A percentile compares a stretch with the other conserved stretches of the same genome.
Evolutionary conservation across 345 rosid genomes (phyloP).

Genomic region (Moricandia moricandioides): DNA sequence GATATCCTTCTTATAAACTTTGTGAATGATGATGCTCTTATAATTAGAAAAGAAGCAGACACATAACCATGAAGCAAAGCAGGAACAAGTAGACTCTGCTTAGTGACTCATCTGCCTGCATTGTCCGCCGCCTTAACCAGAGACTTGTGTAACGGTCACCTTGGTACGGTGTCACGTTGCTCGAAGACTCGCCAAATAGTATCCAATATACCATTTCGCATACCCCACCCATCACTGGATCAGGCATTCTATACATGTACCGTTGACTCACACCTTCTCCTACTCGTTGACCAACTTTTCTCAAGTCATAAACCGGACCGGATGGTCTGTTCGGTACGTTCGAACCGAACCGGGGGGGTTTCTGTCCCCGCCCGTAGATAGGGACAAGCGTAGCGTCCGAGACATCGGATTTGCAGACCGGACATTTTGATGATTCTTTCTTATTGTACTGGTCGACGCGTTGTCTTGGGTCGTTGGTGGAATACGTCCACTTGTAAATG

Average conservation of each 20-base stretch:
- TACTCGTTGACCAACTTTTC: conserved; percentile 58
- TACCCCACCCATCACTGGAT: conserved; percentile 54
- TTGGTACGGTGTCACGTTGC: conserved; percentile 47
- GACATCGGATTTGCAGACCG: conserved; percentile 84
- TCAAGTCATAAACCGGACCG: conserved; percentile 42
- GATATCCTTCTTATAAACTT: too few species aligned
- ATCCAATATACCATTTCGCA: conserved; percentile 78
- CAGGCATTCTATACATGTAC: conserved; percentile 41
- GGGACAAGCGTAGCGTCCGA: conserved; percentile 83
- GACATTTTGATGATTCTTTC: conserved; percentile 45
- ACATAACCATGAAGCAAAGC: conserved; percentile 72
- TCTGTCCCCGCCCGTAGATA: conserved; percentile 75
- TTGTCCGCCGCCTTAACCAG: conserved; percentile 66
- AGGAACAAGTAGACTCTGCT: conserved; percentile 79
- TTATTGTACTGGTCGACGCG: conserved; percentile 13
- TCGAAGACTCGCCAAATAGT: conserved; percentile 67
- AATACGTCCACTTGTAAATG: conserved; percentile 80
- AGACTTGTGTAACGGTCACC: conserved; percentile 36
- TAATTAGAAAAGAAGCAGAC: conserved; percentile 74
- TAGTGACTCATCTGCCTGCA: conserved; percentile 68
- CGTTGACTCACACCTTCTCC: conserved; percentile 50
- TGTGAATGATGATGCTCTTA: too few species aligned
- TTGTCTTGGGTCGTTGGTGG: conserved; percentile 47
- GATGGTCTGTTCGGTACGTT: conserved; percentile 71
- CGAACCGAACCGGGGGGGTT: conserved; percentile 34